phyloP scores from a whole-genome alignment of 2,329 filamentous ascomycete genomes.

The Blastomyces parvus region DNA sequence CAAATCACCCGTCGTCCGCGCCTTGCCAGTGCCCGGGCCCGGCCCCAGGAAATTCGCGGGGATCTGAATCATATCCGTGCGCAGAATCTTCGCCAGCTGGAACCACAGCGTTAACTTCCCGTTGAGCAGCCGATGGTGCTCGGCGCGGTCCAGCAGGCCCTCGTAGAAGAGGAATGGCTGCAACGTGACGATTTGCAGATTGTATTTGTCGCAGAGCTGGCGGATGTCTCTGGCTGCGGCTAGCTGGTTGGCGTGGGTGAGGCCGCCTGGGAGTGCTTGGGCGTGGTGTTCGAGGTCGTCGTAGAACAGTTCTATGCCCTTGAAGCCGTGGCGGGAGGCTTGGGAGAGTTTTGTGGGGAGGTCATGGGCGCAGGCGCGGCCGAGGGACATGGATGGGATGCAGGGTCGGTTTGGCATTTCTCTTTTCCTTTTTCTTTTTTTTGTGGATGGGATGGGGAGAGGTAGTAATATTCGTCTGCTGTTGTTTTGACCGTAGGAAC shows the following conservation, averaged over 20 bases:
- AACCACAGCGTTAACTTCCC: slow-evolving; percentile 60
- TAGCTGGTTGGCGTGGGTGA: slow-evolving; percentile 38
- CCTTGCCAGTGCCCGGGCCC: slow-evolving; percentile 24
- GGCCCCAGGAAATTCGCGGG: slow-evolving; percentile 56
- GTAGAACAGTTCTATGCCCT: slow-evolving; percentile 66
- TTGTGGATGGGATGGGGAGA: no score
- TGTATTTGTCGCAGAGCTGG: slow-evolving; percentile 34
- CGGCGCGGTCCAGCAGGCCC: slow-evolving; percentile 54
- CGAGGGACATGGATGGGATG: slow-evolving; percentile 69
- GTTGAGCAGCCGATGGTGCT: slow-evolving; percentile 49
- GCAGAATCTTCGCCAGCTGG: slow-evolving; percentile 51
- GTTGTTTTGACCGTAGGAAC: neutral
- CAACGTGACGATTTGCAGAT: slow-evolving; percentile 43
- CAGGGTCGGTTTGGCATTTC: slow-evolving; percentile 36
- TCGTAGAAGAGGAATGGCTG: slow-evolving; percentile 75
- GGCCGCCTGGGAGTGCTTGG: slow-evolving; percentile 36
- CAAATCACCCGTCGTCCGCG: slow-evolving; percentile 41
- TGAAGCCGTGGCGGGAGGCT: slow-evolving; percentile 55
- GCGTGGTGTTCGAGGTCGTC: slow-evolving; percentile 62
- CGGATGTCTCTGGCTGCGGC: slow-evolving; percentile 50
- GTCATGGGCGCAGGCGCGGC: slow-evolving; percentile 60
- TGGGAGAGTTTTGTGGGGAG: slow-evolving; percentile 59
- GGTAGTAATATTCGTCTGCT: neutral
- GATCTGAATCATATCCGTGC: slow-evolving; percentile 64
- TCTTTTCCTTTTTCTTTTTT: no score